Base-by-base conservation (phyloP, 2,329 filamentous ascomycete genomes). In the Cladophialophora yegresii region DNA sequence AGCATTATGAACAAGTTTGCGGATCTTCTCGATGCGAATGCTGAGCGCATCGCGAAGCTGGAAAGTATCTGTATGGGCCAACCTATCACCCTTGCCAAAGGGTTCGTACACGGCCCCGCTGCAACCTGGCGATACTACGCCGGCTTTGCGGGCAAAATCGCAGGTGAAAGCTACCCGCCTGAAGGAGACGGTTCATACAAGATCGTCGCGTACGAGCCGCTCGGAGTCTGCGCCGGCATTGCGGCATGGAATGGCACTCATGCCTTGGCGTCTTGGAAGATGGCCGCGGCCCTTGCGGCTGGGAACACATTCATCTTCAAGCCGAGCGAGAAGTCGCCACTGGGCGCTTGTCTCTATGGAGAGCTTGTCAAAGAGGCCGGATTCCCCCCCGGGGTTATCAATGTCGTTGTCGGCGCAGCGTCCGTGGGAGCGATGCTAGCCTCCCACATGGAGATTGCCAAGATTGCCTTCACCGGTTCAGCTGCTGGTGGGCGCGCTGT, bases 61-160 rank as follows among this genome's bases (percentile, higher is more conserved):
- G 90, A 95, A 77, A 88, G 89, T 0, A 88, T 90, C 82, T 90
- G 93, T 75, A 93, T 92, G 72, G 91, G 89, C 74, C 92, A 93
- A 76, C 87, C 89, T 3, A 90, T 90, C 75, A 76, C 80, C 1
- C 84, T 87, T 12, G 84, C 89, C 1, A 68, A 62, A 23, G 49
- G 59, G 7, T 66, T 67, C 32, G 66, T 69, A 3, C 36, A 62
- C 2, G 63, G 63, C 20, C 61, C 67, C 12, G 50, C 58, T 22
- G 65, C 63, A 30, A 32, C 63, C 10, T 70, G 65, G 65, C 87
- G 86, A 70, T 93, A 93, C 77, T 93, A 93, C 72, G 89, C 86
- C 49, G 90, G 90, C 64, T 93, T 84, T 74, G 87, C 89, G 53
- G 90, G 93, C 78, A 93, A 93, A 80, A 86, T 90, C 64, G 87